These are phyloP conservation scores for Cladosporium phlei DNA, from an alignment of 2,329 filamentous ascomycete genomes.

Conservation along the genomic window DNA sequence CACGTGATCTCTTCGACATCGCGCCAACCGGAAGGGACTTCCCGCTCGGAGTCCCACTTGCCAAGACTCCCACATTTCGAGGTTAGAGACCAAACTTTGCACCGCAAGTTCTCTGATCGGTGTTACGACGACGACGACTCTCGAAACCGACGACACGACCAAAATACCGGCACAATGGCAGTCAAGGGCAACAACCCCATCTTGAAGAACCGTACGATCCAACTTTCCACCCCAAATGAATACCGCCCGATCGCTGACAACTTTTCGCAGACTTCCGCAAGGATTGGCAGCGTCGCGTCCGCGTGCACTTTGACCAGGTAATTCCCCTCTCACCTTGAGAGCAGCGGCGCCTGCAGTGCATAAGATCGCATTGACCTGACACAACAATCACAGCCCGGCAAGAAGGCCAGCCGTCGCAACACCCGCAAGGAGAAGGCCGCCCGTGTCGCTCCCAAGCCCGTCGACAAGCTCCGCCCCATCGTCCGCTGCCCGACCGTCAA, in stretches of 20 bases:
- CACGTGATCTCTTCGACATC: no score
- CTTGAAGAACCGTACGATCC: slow-evolving; percentile 64
- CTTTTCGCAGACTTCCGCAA: slow-evolving; percentile 80
- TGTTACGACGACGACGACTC: slow-evolving; percentile 6
- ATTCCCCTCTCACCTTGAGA: slow-evolving; percentile 52
- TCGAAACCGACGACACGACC: slow-evolving; percentile 6
- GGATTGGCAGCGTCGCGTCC: slow-evolving; percentile 99
- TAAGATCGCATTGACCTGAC: slow-evolving; percentile 33
- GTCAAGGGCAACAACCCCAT: slow-evolving; percentile 99
- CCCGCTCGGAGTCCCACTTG: no score
- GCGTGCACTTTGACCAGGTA: slow-evolving; percentile 99
- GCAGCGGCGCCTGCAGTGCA: slow-evolving; percentile 47
- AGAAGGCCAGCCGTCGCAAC: slow-evolving; percentile 88
- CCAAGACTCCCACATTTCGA: no score
- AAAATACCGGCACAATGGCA: slow-evolving; percentile 49
- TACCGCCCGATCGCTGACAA: slow-evolving; percentile 26
- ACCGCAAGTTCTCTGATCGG: no score
- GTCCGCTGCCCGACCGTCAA: slow-evolving; percentile 97
- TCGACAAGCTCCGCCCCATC: slow-evolving; percentile 93
- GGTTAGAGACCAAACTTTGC: no score
- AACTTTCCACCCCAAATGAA: slow-evolving; percentile 5
- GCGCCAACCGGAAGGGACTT: no score
- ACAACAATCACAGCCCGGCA: slow-evolving; percentile 67
- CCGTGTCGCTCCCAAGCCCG: slow-evolving; percentile 88
- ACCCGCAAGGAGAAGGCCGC: slow-evolving; percentile 93